These are phyloP conservation scores for Ramalina intermedia DNA, from an alignment of 495 filamentous ascomycete species.

Conservation along the genomic window DNA sequence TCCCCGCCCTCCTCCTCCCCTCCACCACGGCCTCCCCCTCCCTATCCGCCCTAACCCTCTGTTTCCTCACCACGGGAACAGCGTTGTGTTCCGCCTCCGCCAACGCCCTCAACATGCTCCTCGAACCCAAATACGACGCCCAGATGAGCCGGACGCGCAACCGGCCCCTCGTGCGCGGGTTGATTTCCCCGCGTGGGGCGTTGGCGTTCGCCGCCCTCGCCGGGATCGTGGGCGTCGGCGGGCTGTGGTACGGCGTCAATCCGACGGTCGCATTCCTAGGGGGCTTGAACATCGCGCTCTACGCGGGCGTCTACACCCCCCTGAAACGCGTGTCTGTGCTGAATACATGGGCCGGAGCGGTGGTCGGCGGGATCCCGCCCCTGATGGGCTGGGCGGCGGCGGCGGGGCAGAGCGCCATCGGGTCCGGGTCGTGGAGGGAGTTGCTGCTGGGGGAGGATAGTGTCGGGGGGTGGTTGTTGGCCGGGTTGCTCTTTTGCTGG, in stretches of 20 bases:
- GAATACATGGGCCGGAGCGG: constrained; percentile 90
- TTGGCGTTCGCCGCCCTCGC: constrained; percentile 62
- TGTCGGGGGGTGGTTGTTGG: constrained; percentile 80
- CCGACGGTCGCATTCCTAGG: constrained; percentile 82
- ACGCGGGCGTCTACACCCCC: constrained; percentile 85
- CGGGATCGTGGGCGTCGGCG: constrained; percentile 47
- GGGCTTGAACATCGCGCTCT: constrained; percentile 70
- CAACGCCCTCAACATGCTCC: constrained; percentile 93
- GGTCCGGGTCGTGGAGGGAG: constrained; percentile 58
- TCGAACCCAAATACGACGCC: constrained; percentile 80
- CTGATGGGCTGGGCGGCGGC: constrained; percentile 97
- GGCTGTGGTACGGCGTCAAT: constrained; percentile 81
- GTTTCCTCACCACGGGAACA: constrained; percentile 84
- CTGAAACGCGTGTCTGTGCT: constrained; percentile 73
- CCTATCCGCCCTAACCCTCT: constrained; percentile 74
- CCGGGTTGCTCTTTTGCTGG: constrained; percentile 78
- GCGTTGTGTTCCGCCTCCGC: constrained; percentile 73
- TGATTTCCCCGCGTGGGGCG: constrained; percentile 63
- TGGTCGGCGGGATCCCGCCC: constrained; percentile 88
- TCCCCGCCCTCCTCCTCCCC: constrained; percentile 54
- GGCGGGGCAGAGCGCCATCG: constrained; percentile 71
- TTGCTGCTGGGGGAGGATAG: constrained; percentile 57
- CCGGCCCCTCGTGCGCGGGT: constrained; percentile 70
- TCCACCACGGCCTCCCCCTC: constrained; percentile 62
- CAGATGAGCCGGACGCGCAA: constrained; percentile 86